A percentile compares a stretch with the other conserved stretches of the same genome.
Conservation (phyloP, 75 land plant genomes). For the Chamaecyparis obtusa region DNA sequence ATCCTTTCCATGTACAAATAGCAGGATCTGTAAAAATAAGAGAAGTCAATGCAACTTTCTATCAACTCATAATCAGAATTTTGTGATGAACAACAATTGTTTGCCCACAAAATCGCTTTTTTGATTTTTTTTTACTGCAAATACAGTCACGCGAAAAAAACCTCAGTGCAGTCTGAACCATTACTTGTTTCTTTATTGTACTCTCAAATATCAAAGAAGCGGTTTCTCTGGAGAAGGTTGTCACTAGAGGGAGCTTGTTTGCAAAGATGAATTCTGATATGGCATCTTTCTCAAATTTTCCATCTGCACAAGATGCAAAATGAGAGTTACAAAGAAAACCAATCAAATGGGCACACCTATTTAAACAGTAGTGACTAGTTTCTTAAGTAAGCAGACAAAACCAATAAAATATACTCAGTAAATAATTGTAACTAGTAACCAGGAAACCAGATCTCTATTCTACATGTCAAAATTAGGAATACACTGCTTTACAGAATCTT, state of each 20-base stretch:
- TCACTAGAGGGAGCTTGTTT: conserved; percentile 93
- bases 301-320: conserved; percentile 49
- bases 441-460: not conserved
- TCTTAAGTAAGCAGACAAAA: not conserved
- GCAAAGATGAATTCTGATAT: conserved; percentile 68
- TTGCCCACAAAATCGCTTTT: not conserved
- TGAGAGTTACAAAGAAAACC: not conserved
- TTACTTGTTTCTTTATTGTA: conserved; percentile 87
- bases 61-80: too few relatives aligned
- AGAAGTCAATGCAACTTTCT: not conserved
- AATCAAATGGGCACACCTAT: not conserved
- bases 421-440: not conserved
- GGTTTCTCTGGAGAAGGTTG: conserved; percentile 64
- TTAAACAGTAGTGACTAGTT: not conserved
- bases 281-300: conserved; percentile 50
- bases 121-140: not conserved
- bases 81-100: too few relatives aligned
- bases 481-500: not conserved
- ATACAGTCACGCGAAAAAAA: not conserved
- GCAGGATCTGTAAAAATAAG: conserved; percentile 54
- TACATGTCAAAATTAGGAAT: not conserved
- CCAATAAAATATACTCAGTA: not conserved
- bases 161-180: not conserved
- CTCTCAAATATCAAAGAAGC: conserved; percentile 74
- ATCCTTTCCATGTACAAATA: conserved; percentile 68